phyloP scores from a whole-genome alignment of 2,329 filamentous ascomycete species.

The Saccharata proteae region DNA sequence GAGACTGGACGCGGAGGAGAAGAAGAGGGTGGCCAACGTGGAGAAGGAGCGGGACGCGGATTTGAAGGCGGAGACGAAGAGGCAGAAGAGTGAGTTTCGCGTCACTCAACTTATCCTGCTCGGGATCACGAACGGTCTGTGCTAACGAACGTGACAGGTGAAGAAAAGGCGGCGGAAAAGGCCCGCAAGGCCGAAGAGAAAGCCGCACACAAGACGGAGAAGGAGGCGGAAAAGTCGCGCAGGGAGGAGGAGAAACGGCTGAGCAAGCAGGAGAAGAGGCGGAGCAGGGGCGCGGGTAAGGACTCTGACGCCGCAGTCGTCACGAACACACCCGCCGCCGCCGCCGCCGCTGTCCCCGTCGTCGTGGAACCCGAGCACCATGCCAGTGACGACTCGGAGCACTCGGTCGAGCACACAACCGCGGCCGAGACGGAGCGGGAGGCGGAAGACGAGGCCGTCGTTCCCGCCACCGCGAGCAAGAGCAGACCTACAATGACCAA shows the following conservation, averaged over 20 bases:
- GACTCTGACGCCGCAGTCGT: not conserved
- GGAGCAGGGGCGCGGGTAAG: constrained; percentile 20
- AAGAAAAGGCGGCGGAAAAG: constrained; percentile 39
- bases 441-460: too few species aligned
- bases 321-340: constrained; percentile 7
- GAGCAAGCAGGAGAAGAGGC: constrained; percentile 42
- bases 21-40: constrained; percentile 46
- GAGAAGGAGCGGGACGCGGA: constrained; percentile 40
- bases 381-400: too few species aligned
- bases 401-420: too few species aligned
- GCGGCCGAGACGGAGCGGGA: too few species aligned
- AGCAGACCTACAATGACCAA: constrained; percentile 1
- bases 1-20: constrained; percentile 51
- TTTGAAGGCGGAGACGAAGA: constrained; percentile 33
- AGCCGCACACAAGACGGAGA: constrained; percentile 22
- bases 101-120: not conserved
- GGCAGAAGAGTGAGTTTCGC: constrained; percentile 44
- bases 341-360: constrained; percentile 8
- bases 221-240: constrained; percentile 33
- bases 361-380: not conserved
- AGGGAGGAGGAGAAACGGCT: constrained; percentile 42
- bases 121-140: not conserved
- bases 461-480: too few species aligned
- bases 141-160: constrained; percentile 26
- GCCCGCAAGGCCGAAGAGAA: constrained; percentile 41